phyloP scores from a whole-genome alignment of 768 basidiomycete genomes.

The Mycena floridula region DNA sequence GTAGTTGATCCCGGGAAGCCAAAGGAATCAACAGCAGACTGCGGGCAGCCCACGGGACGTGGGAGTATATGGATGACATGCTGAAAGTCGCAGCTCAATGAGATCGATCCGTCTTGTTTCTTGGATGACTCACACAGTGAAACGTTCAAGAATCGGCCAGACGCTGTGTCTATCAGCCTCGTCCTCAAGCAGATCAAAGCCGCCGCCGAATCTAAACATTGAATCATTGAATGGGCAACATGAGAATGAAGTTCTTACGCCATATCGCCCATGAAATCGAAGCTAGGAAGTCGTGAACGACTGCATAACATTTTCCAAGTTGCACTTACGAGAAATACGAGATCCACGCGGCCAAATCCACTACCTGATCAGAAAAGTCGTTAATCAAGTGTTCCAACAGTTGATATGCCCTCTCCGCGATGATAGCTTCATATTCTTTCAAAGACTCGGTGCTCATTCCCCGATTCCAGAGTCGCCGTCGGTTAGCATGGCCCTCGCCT shows the following conservation, averaged over 20 bases:
- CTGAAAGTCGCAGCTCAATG: too few species aligned
- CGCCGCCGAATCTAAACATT: constrained; percentile 14
- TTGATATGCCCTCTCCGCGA: constrained; percentile 15
- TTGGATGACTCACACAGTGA: constrained; percentile 11
- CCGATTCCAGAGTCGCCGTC: constrained; percentile 23
- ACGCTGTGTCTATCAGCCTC: constrained; percentile 10
- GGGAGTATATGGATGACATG: constrained; percentile 11
- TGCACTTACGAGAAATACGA: constrained; percentile 20
- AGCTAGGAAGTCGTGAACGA: constrained; percentile 6
- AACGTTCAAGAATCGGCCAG: constrained; percentile 13
- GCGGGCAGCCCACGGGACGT: constrained; percentile 18
- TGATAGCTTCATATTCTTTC: constrained; percentile 19
- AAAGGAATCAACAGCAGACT: constrained; percentile 21
- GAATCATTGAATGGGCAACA: not conserved
- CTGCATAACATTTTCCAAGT: not conserved
- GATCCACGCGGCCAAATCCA: constrained; percentile 17
- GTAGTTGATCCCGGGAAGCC: constrained; percentile 16
- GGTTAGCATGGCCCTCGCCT: constrained; percentile 19
- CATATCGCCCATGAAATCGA: constrained; percentile 20
- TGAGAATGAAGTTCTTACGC: constrained; percentile 8
- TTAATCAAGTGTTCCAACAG: constrained; percentile 13
- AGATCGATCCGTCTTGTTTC: too few species aligned
- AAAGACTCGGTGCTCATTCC: constrained; percentile 21
- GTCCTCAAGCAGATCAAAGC: constrained; percentile 8
- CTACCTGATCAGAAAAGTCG: constrained; percentile 4